Base-by-base conservation (phyloP, 2,329 filamentous ascomycete species). In the Fonsecaea multimorphosa region DNA sequence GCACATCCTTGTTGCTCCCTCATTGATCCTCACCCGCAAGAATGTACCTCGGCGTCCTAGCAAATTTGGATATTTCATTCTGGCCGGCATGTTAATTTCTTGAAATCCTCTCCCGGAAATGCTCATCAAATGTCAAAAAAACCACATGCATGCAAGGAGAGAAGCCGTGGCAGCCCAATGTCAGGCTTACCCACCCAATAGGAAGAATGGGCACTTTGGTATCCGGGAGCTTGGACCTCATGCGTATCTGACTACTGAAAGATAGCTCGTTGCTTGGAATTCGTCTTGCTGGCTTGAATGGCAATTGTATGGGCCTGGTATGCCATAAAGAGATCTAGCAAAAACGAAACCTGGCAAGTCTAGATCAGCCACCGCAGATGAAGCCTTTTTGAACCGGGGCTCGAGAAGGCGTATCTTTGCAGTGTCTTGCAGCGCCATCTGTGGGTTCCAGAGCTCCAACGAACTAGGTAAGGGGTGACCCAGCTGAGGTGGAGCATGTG, bases 51-150 rank as follows among this genome's bases (percentile, higher is more conserved):
- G 24, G 51, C 32, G 27, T 14, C 56, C 22, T 54, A 36, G 38
- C 32, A 59, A 65, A 63, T 60, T 65, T 62, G 57, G 34, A 46
- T 59, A 68, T 68, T 68, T 52, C 63, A 61, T 58, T 65, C 38
- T 61, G 63, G 63, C 63, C 66, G 66, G 63, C 54, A 63, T 38
- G 44, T n/a, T 40, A 65, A 68, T 61, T 54, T 61, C n/a, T 54
- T 44, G 19, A 36, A 6, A 31, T 38, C 49, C 49, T 22, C 19
- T 52, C 49, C 19, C 24, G 62, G 62, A 56, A 44, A 32, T 58
- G 44, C 58, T 65, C 59, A 49, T 60, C 57, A 49, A 49, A 36
- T 46, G 65, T 58, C 65, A 67, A 46, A 67, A 40, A 40, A 57
- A 51, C 49, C 22, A 31, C 24, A 16, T 60, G 56, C 56, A 67